Conservation (phyloP, 768 basidiomycete species). For the Lanmaoa pseudosensibilis region DNA sequence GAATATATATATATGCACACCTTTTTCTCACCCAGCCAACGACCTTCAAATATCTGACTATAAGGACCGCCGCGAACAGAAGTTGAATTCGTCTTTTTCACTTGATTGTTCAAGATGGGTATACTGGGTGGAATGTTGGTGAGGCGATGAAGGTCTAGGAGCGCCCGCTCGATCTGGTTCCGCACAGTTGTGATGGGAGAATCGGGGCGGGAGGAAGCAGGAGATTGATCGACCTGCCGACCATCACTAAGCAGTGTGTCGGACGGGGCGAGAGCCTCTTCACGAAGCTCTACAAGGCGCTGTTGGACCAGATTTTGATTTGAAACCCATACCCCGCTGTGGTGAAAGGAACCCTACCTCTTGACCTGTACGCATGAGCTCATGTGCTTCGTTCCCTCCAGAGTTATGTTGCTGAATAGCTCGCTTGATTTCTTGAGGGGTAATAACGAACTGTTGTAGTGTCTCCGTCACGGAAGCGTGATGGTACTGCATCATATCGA, state of each 20-base stretch:
- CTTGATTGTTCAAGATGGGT: conserved; percentile 53
- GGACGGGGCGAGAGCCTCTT: neutral
- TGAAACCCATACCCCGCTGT: neutral
- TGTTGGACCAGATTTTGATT: conserved; percentile 1
- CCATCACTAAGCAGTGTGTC: conserved; percentile 19
- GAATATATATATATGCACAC: conserved; percentile 25
- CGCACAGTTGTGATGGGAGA: conserved; percentile 29
- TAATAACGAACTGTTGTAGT: conserved; percentile 42
- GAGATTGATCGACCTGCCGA: conserved; percentile 24
- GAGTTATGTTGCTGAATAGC: conserved; percentile 41
- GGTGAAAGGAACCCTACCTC: conserved; percentile 31
- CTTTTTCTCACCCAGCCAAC: conserved; percentile 55
- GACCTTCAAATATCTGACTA: conserved; percentile 55
- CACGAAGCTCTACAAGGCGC: conserved; percentile 25
- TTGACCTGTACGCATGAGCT: conserved; percentile 56
- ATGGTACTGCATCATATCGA: conserved; percentile 28
- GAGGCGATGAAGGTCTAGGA: conserved; percentile 47
- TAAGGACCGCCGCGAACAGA: conserved; percentile 52
- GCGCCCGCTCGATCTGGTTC: conserved; percentile 44
- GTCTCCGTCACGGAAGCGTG: conserved; percentile 38
- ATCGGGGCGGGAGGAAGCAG: conserved; percentile 19
- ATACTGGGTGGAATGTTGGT: conserved; percentile 56
- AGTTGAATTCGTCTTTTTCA: conserved; percentile 36
- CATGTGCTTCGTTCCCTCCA: conserved; percentile 42
- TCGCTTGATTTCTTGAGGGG: conserved; percentile 36